phyloP scores from a whole-genome alignment of 768 basidiomycete species.

The Floccularia luteovirens region DNA sequence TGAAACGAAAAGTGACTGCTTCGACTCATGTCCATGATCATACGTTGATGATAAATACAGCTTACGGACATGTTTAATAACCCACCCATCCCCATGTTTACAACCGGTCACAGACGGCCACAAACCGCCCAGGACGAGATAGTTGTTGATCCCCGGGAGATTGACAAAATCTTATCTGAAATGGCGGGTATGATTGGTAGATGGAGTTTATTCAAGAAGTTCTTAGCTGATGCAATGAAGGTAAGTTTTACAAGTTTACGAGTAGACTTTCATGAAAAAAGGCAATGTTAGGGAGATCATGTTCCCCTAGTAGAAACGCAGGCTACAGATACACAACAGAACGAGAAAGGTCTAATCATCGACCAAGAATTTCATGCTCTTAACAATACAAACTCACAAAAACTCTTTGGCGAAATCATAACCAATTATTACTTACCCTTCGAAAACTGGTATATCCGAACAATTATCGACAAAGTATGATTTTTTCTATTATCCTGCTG shows the following conservation, averaged over 20 bases:
- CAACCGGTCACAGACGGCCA: constrained; percentile 21
- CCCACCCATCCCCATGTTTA: constrained; percentile 24
- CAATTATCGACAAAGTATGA: constrained; percentile 79
- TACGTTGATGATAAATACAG: constrained; percentile 17
- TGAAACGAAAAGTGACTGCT: constrained; percentile 64
- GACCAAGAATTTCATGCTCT: constrained; percentile 19
- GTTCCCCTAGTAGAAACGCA: not conserved
- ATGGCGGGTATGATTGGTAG: constrained; percentile 83
- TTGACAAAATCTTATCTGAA: constrained; percentile 87
- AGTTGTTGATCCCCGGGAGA: constrained; percentile 75
- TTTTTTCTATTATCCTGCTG: not conserved
- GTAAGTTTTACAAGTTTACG: constrained; percentile 26
- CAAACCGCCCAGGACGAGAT: constrained; percentile 43
- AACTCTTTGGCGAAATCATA: constrained; percentile 60
- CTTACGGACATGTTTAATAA: constrained; percentile 38
- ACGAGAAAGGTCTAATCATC: constrained; percentile 2
- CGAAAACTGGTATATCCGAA: constrained; percentile 87
- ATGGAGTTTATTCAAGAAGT: constrained; percentile 88
- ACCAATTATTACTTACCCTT: constrained; percentile 77
- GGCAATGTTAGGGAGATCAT: too few relatives aligned
- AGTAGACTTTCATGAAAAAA: constrained; percentile 8
- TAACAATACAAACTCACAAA: constrained; percentile 45
- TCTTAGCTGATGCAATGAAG: constrained; percentile 67
- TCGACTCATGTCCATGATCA: not conserved
- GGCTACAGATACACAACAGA: not conserved